Evolutionary conservation across 2,329 filamentous ascomycete species (phyloP).

Genomic region (Colletotrichum tropicale): DNA sequence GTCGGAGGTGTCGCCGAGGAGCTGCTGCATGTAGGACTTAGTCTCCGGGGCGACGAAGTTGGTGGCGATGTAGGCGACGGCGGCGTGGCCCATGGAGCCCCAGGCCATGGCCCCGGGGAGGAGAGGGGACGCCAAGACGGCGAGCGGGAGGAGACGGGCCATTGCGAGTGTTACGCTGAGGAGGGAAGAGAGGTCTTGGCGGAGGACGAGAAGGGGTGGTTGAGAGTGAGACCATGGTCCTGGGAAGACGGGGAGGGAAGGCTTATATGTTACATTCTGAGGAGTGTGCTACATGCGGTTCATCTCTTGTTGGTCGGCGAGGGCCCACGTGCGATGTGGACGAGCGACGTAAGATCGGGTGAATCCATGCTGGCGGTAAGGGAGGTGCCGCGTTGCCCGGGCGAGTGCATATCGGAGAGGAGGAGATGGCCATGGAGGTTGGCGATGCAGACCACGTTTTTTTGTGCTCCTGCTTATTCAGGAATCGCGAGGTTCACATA

Average conservation of each 20-base stretch:
- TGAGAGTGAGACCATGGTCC: background rate
- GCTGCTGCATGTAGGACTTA: conserved; percentile 12
- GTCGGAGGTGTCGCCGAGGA: conserved; percentile 45
- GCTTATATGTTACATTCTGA: background rate
- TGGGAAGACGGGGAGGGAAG: background rate
- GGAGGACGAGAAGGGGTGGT: background rate
- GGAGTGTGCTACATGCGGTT: background rate
- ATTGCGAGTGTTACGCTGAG: conserved; percentile 22
- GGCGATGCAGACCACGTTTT: background rate
- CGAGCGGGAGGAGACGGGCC: conserved; percentile 24
- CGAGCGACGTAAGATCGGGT: background rate
- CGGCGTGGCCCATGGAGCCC: conserved; percentile 54
- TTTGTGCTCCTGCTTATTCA: conserved; percentile 12
- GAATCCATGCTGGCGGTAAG: background rate
- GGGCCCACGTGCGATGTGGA: background rate
- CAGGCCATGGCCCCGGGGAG: conserved; percentile 33
- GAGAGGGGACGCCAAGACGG: conserved; percentile 24
- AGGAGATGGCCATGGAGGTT: background rate
- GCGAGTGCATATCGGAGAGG: background rate
- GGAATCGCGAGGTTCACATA: conserved; percentile 8
- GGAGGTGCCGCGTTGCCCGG: background rate
- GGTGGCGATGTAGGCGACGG: conserved; percentile 57
- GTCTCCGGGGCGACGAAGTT: conserved; percentile 50
- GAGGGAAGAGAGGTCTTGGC: background rate
- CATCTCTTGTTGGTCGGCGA: background rate